Percentiles rank a stretch among this genome's conserved stretches.
Conservation (phyloP, 169 alveolate species). For the Plasmodium reichenowi region DNA sequence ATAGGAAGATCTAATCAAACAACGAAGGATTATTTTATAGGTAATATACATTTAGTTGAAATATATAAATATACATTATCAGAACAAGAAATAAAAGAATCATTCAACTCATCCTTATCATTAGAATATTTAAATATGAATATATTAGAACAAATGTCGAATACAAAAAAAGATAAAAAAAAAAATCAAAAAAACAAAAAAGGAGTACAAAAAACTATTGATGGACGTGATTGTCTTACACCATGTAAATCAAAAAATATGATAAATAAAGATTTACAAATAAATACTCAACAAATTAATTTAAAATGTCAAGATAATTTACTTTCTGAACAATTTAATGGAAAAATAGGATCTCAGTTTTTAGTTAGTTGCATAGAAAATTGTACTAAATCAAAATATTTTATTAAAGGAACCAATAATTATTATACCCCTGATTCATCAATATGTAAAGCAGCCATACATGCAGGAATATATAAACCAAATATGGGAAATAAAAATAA, state of each 20-base stretch:
- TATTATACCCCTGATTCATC: conserved; percentile 91
- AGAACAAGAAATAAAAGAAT: conserved; percentile 80
- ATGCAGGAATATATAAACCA: conserved; percentile 80
- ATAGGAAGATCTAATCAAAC: conserved; percentile 80
- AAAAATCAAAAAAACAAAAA: background rate
- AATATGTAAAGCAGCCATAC: conserved; percentile 93
- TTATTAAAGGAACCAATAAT: conserved; percentile 82
- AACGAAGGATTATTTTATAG: conserved; percentile 81
- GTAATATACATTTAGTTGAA: conserved; percentile 77
- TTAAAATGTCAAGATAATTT: conserved; percentile 54
- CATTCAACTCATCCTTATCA: conserved; percentile 19
- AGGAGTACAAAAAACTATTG: conserved; percentile 45
- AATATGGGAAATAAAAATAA: conserved; percentile 13
- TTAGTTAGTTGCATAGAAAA: conserved; percentile 80
- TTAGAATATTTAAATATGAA: conserved; percentile 22
- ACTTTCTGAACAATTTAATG: conserved; percentile 76
- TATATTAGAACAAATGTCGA: too few relatives aligned
- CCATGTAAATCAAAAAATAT: conserved; percentile 60
- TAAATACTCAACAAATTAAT: conserved; percentile 46
- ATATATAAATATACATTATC: conserved; percentile 79
- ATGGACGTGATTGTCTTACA: conserved; percentile 61
- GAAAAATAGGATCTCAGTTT: conserved; percentile 84
- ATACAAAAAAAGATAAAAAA: conserved; percentile 1
- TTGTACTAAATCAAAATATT: conserved; percentile 79
- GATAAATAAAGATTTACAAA: conserved; percentile 61